These are phyloP conservation scores for Trametes coccinea DNA, from an alignment of 768 basidiomycete genomes.

Conservation along the genomic window DNA sequence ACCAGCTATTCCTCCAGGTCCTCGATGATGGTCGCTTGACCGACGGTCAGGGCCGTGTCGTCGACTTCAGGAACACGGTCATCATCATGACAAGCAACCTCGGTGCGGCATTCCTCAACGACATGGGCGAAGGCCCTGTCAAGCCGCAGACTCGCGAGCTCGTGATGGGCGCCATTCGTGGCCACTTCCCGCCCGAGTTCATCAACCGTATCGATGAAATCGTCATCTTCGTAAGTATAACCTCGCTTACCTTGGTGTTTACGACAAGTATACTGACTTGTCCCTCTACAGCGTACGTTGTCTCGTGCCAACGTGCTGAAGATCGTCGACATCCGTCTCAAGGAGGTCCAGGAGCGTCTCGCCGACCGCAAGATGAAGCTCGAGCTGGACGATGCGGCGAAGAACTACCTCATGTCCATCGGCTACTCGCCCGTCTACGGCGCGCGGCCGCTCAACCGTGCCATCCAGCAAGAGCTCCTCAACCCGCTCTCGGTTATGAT, in stretches of 20 bases:
- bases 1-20: slow-evolving; percentile 77
- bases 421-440: slow-evolving; percentile 86
- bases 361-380: slow-evolving; percentile 78
- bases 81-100: slow-evolving; percentile 96
- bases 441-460: slow-evolving; percentile 87
- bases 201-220: slow-evolving; percentile 88
- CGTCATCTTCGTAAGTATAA: slow-evolving; percentile 60
- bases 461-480: slow-evolving; percentile 89
- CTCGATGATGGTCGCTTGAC: slow-evolving; percentile 92
- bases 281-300: slow-evolving; percentile 64
- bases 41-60: slow-evolving; percentile 87
- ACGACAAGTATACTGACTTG: slow-evolving; percentile 34
- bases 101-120: slow-evolving; percentile 74
- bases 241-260: not conserved
- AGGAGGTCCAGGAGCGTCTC: slow-evolving; percentile 83
- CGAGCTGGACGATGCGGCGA: slow-evolving; percentile 73
- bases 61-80: slow-evolving; percentile 88
- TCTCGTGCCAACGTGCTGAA: slow-evolving; percentile 72
- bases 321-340: slow-evolving; percentile 87
- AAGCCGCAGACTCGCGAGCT: slow-evolving; percentile 55
- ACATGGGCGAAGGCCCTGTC: slow-evolving; percentile 72
- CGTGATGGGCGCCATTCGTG: slow-evolving; percentile 79
- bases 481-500: slow-evolving; percentile 88
- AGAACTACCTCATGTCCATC: slow-evolving; percentile 69
- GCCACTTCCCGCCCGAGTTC: slow-evolving; percentile 91